These are phyloP conservation scores for Gossypium longicalyx DNA, from an alignment of 345 rosid genomes.

Conservation along the genomic window DNA sequence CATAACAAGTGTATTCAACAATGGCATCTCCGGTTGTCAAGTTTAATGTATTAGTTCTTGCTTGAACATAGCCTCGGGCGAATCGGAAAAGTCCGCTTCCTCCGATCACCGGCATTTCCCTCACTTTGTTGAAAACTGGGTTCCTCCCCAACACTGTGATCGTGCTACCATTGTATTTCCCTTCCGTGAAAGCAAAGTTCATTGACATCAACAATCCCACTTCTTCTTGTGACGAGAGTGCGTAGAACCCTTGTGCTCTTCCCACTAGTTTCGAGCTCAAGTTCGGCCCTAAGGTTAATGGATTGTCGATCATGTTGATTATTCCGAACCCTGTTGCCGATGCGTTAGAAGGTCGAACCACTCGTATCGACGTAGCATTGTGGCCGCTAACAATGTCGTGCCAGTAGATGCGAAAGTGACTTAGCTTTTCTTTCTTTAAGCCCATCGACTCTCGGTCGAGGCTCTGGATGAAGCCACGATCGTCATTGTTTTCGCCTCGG, in stretches of 20 bases:
- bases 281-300: conserved; percentile 30
- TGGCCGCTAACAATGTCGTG: conserved; percentile 47
- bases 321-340: conserved; percentile 24
- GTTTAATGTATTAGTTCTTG: conserved; percentile 32
- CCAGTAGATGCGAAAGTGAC: conserved; percentile 46
- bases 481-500: neutral
- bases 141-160: conserved; percentile 46
- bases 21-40: conserved; percentile 34
- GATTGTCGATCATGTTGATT: conserved; percentile 36
- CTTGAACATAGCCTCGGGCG: conserved; percentile 55
- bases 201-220: conserved; percentile 34
- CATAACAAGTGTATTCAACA: conserved; percentile 37
- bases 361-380: conserved; percentile 27
- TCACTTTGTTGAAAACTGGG: conserved; percentile 27
- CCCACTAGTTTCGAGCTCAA: conserved; percentile 37
- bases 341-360: conserved; percentile 26
- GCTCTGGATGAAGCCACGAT: conserved; percentile 6
- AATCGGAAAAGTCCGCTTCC: conserved; percentile 60
- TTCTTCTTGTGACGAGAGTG: conserved; percentile 27
- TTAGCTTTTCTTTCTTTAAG: conserved; percentile 37
- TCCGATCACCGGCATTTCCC: conserved; percentile 64
- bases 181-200: conserved; percentile 42
- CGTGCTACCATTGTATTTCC: conserved; percentile 43
- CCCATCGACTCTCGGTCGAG: conserved; percentile 14
- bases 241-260: conserved; percentile 43